Conservation (phyloP, 768 basidiomycete species). For the Lactarius sanguifluus region DNA sequence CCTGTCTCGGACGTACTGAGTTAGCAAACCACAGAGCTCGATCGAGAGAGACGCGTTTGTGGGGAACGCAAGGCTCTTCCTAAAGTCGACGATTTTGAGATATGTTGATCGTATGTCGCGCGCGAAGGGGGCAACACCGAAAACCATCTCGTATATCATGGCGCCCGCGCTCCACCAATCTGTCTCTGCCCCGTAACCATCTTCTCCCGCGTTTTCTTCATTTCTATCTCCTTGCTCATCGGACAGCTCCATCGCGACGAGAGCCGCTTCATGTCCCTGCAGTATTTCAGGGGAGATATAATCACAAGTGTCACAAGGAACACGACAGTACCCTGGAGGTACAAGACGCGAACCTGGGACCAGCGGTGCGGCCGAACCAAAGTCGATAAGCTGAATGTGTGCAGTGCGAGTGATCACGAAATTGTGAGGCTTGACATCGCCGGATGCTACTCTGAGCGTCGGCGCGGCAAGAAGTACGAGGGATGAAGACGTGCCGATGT, state of each 20-base stretch:
- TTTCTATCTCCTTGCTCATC: constrained; percentile 40
- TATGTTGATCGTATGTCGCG: constrained; percentile 84
- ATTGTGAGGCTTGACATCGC: constrained; percentile 97
- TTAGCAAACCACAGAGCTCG: constrained; percentile 53
- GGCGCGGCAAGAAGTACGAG: not conserved
- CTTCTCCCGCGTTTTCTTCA: constrained; percentile 30
- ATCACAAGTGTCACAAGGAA: constrained; percentile 91
- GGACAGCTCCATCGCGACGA: constrained; percentile 75
- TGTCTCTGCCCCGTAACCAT: constrained; percentile 79
- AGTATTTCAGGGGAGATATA: constrained; percentile 96
- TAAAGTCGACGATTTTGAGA: constrained; percentile 63
- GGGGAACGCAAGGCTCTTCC: constrained; percentile 65
- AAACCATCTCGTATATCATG: constrained; percentile 86
- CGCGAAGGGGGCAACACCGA: constrained; percentile 84
- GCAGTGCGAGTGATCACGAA: constrained; percentile 72
- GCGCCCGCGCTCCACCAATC: constrained; percentile 98
- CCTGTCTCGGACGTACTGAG: constrained; percentile 42
- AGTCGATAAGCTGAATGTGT: constrained; percentile 86
- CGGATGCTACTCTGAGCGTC: constrained; percentile 34
- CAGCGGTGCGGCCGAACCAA: constrained; percentile 86
- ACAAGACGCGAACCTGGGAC: constrained; percentile 60
- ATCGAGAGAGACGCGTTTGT: constrained; percentile 45
- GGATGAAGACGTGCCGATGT: constrained; percentile 62
- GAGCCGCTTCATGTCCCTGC: constrained; percentile 75
- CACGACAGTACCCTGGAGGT: constrained; percentile 63